Evolutionary conservation across 148 eudicot species (phyloP).

Genomic region (Fagopyrum esculentum): DNA sequence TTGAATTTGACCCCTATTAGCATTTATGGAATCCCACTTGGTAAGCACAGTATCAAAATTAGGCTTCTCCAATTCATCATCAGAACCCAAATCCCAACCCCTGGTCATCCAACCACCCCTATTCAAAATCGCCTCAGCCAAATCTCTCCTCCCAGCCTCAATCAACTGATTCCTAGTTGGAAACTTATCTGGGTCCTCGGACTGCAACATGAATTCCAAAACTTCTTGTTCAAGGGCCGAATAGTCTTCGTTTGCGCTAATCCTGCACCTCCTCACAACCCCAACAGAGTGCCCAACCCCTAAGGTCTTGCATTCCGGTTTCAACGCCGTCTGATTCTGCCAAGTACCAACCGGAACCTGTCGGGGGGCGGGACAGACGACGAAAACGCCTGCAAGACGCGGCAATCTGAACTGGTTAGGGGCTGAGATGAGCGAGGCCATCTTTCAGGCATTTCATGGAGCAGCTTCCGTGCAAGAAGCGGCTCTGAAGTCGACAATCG

Average conservation of each 20-base stretch:
- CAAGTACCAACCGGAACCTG: constrained; percentile 4
- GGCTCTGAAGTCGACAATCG: constrained; percentile 12
- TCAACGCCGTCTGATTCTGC: constrained; percentile 15
- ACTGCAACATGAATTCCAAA: constrained; percentile 64
- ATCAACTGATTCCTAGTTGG: constrained; percentile 53
- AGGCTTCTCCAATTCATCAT: constrained; percentile 14
- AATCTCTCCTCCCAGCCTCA: constrained; percentile 63
- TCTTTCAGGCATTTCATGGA: constrained; percentile 87
- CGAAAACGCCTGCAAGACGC: constrained; percentile 22
- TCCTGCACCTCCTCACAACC: constrained; percentile 29
- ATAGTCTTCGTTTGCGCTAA: constrained; percentile 42
- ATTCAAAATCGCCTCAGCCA: constrained; percentile 48
- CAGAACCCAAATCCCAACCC: constrained; percentile 55
- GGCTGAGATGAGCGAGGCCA: constrained; percentile 38
- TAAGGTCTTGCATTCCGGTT: constrained; percentile 18
- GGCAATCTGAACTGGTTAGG: constrained; percentile 12
- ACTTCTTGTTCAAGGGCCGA: constrained; percentile 52
- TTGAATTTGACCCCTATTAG: not conserved
- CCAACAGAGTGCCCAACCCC: constrained; percentile 26
- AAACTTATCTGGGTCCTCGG: constrained; percentile 53
- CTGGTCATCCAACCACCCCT: constrained; percentile 75
- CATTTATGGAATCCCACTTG: not conserved
- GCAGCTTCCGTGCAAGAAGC: constrained; percentile 25
- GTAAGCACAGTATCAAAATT: constrained; percentile 13
- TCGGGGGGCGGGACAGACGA: constrained; percentile 17